Evolutionary conservation across 345 rosid genomes (phyloP).

Genomic region (Gossypium bickii): DNA sequence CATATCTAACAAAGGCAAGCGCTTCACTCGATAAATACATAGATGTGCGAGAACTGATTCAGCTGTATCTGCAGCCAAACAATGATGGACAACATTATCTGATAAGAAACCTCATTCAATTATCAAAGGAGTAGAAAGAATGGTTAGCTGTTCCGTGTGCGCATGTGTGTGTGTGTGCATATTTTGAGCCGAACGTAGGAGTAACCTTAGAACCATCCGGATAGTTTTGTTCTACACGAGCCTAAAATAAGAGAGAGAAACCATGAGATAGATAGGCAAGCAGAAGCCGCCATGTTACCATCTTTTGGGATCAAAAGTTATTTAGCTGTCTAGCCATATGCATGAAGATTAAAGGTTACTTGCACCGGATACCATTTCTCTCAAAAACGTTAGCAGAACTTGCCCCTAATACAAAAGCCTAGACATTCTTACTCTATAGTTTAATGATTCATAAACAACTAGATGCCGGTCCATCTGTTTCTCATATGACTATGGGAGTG

Average conservation of each 20-base stretch:
- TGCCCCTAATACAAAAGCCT: not conserved
- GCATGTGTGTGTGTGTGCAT: not conserved
- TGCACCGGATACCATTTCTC: not conserved
- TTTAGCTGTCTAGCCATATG: not conserved
- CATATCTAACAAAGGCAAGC: not conserved
- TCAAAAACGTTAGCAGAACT: not conserved
- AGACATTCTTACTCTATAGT: not conserved
- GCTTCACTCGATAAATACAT: not conserved
- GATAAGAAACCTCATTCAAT: not conserved
- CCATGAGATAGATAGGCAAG: not conserved
- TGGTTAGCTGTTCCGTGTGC: not conserved
- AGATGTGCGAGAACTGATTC: not conserved
- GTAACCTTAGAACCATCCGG: not conserved
- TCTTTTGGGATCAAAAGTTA: not conserved
- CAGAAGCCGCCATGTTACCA: not conserved
- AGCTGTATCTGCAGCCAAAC: conserved; percentile 27
- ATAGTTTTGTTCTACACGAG: not conserved
- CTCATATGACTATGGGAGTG: not conserved
- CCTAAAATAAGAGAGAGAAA: conserved; percentile 1
- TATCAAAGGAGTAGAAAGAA: not conserved
- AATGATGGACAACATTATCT: not conserved
- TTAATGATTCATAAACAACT: not conserved
- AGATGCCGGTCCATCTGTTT: not conserved
- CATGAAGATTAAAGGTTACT: not conserved
- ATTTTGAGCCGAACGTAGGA: not conserved